Evolutionary conservation across 768 basidiomycete genomes (phyloP).

Genomic region (Termitomyces sp.): DNA sequence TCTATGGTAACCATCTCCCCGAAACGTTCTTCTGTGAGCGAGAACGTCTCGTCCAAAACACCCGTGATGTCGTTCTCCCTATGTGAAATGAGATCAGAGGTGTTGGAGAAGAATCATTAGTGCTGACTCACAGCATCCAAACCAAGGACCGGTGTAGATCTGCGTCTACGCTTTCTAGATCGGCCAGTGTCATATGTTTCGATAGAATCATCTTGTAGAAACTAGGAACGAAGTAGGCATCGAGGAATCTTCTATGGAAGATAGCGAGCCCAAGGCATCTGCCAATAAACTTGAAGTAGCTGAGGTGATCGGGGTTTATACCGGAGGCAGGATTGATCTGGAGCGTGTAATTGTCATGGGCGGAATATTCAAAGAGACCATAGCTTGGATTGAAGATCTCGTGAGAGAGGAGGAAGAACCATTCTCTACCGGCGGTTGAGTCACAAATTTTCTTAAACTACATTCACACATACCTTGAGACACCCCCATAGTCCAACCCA

Average conservation of each 20-base stretch:
- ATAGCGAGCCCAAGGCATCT: slow-evolving; percentile 71
- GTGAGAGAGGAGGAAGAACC: slow-evolving; percentile 84
- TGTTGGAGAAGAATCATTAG: too few relatives aligned
- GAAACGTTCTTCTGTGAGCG: slow-evolving; percentile 70
- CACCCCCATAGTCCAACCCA: slow-evolving; percentile 76
- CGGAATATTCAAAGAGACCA: slow-evolving; percentile 79
- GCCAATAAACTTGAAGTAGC: slow-evolving; percentile 83
- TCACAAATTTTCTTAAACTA: neutral
- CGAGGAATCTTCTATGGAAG: slow-evolving; percentile 77
- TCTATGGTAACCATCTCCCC: slow-evolving; percentile 70
- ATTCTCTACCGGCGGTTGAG: slow-evolving; percentile 52
- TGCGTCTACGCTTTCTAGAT: slow-evolving; percentile 69
- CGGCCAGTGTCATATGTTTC: slow-evolving; percentile 57
- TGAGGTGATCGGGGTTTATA: slow-evolving; percentile 74
- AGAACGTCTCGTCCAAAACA: slow-evolving; percentile 72
- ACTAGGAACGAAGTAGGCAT: slow-evolving; percentile 76
- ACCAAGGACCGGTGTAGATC: slow-evolving; percentile 66
- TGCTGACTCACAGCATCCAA: slow-evolving; percentile 67
- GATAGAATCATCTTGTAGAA: slow-evolving; percentile 79
- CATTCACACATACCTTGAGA: slow-evolving; percentile 52
- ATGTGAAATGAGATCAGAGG: neutral
- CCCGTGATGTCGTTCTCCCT: slow-evolving; percentile 79
- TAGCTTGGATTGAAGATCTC: slow-evolving; percentile 83
- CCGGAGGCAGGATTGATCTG: slow-evolving; percentile 78
- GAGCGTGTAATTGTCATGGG: slow-evolving; percentile 78